A percentile compares a stretch with the other conserved stretches of the same genome.
Evolutionary conservation across 805 yeast genomes (phyloP).

Genomic region (Suhomyces vadensis): DNA sequence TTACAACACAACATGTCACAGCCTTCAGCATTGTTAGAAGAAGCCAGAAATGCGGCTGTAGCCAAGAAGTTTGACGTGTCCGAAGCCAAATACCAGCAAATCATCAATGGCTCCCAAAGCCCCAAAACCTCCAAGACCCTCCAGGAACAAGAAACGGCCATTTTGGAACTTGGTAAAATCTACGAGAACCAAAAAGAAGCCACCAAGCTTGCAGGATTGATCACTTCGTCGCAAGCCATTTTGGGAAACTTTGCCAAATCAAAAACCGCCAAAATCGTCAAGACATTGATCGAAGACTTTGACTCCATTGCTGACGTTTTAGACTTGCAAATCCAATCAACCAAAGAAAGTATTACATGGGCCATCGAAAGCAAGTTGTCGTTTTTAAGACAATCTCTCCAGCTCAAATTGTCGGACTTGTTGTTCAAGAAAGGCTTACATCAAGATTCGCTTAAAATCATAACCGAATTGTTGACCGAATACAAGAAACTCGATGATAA

Average conservation of each 20-base stretch:
- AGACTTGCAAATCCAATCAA: conserved; percentile 70
- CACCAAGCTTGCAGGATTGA: conserved; percentile 57
- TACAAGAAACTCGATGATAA: conserved; percentile 95
- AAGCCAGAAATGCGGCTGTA: conserved; percentile 61
- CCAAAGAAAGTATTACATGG: conserved; percentile 85
- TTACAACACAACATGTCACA: conserved; percentile 20
- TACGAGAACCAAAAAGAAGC: conserved; percentile 54
- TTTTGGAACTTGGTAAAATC: conserved; percentile 72
- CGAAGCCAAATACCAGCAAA: conserved; percentile 55
- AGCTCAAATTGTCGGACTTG: conserved; percentile 76
- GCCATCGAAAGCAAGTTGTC: conserved; percentile 79
- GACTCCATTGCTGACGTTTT: conserved; percentile 61
- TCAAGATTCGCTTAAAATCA: conserved; percentile 70
- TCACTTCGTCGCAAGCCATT: conserved; percentile 66
- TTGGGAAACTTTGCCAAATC: conserved; percentile 86
- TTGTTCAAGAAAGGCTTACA: conserved; percentile 65
- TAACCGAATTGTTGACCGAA: conserved; percentile 72
- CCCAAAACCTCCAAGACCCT: conserved; percentile 26
- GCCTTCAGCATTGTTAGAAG: conserved; percentile 39
- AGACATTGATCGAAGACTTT: conserved; percentile 74
- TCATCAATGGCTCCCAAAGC: conserved; percentile 34
- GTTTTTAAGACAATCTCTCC: conserved; percentile 84
- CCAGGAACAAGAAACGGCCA: conserved; percentile 61
- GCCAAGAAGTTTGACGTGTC: conserved; percentile 55
- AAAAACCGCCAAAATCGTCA: conserved; percentile 89